Evolutionary conservation across 1,139 yeast species (phyloP), one percentile per base, ranked within the genome.

Genomic region (Yamadazyma taylorii): DNA sequence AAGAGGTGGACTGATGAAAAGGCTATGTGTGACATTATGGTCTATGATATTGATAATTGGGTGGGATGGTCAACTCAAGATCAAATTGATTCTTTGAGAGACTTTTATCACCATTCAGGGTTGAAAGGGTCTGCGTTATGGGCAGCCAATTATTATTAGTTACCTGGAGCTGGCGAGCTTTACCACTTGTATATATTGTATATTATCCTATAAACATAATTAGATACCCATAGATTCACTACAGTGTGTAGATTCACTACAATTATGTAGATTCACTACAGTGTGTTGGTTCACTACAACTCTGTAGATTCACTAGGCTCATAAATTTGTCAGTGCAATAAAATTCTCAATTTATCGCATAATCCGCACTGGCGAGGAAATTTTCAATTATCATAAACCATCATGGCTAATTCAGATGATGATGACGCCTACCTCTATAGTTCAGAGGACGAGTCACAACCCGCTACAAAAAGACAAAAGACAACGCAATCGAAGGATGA

Each of bases 351-450:
- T n/a, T n/a, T n/a, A n/a, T n/a, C n/a, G 8, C 21, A 19, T 19
- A 6, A 6, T 8, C 5, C 21, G 21, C 21, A 19, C 21, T 8
- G 21, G 21, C 21, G 21, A 19, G 21, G 21, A 19, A n/a, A 19
- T 19, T 19, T 19, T 19, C 21, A 19, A 6, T 8, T 19, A 30
- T 30, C 5, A 22, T 5, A 23, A n/a, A 30, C 11, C 23, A 39
- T 10, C 24, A 60, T 60, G 64, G 56, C 60, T 11, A 46, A 52
- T 24, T 51, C 60, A 28, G 90, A 83, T 42, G 92, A 85, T 44
- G 96, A 87, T 50, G 96, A 88, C 56, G 92, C 84, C 36, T 88
- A 80, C 58, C 76, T 88, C 39, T 88, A 88, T 55, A 95, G 95
- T 3, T 78, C 85, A 2, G 92, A 81, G 39, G 78, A 72, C 10